Evolutionary conservation across 1,284 basidiomycete genomes (phyloP).

Genomic region (Trametes hirsuta): DNA sequence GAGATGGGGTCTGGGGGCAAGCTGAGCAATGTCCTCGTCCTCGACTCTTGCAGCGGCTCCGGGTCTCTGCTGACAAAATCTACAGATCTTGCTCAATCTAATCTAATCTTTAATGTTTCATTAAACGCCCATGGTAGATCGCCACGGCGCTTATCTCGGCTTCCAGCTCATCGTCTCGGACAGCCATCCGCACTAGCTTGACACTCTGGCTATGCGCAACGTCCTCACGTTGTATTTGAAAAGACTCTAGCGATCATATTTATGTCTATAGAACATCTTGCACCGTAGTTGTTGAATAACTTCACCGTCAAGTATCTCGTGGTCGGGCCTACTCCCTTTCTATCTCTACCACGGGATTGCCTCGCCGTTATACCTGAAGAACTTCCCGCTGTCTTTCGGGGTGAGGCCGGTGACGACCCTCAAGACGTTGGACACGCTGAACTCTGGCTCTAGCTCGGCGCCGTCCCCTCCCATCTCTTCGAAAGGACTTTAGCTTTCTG

Average conservation of each 20-base stretch:
- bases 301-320: no score
- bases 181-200: no score
- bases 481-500: no score
- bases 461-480: conserved; percentile 37
- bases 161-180: no score
- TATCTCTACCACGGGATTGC: conserved; percentile 9
- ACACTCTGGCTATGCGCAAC: no score
- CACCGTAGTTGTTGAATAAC: no score
- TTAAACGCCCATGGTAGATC: background rate
- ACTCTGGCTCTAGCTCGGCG: conserved; percentile 33
- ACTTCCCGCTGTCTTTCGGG: conserved; percentile 15
- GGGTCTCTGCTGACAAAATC: conserved; percentile 13
- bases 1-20: background rate
- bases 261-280: no score
- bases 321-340: no score
- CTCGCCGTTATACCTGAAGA: conserved; percentile 10
- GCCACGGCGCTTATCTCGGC: no score
- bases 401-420: conserved; percentile 28
- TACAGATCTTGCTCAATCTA: conserved; percentile 10
- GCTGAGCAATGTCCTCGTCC: background rate
- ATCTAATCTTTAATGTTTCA: conserved; percentile 1
- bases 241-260: no score
- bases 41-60: background rate
- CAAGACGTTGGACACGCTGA: conserved; percentile 30
- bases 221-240: no score